phyloP scores from a whole-genome alignment of 805 yeast species.

The Scheffersomyces lignosus region DNA sequence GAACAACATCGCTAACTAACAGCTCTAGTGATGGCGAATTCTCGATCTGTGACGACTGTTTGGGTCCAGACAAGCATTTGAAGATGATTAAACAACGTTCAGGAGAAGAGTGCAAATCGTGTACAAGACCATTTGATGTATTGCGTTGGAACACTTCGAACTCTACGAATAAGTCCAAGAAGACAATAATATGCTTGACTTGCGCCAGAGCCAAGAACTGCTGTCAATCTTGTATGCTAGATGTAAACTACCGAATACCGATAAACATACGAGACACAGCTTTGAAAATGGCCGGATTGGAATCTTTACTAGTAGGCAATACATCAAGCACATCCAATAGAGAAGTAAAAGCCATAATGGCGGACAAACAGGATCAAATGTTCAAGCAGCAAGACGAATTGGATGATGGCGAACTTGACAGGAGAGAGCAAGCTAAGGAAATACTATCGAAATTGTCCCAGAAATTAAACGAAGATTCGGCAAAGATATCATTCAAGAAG shows the following conservation, averaged over 20 bases:
- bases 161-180: conserved; percentile 44
- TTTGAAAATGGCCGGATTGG: conserved; percentile 64
- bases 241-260: conserved; percentile 79
- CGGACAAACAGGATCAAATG: conserved; percentile 52
- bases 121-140: conserved; percentile 82
- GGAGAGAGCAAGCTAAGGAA: conserved; percentile 41
- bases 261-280: conserved; percentile 78
- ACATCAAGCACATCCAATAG: conserved; percentile 16
- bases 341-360: conserved; percentile 41
- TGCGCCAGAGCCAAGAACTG: conserved; percentile 81
- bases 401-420: conserved; percentile 9
- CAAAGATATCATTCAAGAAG: conserved; percentile 7
- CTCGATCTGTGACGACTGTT: conserved; percentile 72
- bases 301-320: conserved; percentile 11
- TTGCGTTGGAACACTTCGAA: conserved; percentile 65
- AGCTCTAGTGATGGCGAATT: conserved; percentile 18
- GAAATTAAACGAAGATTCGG: conserved; percentile 18
- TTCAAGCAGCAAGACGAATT: conserved; percentile 28
- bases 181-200: conserved; percentile 72
- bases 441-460: conserved; percentile 51
- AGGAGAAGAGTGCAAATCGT: conserved; percentile 83
- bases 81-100: conserved; percentile 67
- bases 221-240: conserved; percentile 87
- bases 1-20: background rate
- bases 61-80: conserved; percentile 66